Base-by-base conservation (phyloP, 306 rosid genomes). In the Prunus campanulata region DNA sequence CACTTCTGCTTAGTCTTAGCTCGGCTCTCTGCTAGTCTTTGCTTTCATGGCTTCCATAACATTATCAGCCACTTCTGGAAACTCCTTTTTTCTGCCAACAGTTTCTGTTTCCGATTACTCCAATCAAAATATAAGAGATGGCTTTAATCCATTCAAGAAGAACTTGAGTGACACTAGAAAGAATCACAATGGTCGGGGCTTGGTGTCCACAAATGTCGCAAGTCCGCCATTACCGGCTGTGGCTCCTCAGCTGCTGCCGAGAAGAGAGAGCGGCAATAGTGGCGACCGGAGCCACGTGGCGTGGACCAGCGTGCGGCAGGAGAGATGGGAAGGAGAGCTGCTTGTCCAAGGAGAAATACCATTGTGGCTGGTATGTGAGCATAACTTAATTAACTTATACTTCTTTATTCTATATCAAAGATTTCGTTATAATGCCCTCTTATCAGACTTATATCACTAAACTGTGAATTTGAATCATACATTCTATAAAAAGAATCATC, bases 251-350 rank as follows among this genome's bases (percentile, higher is more conserved):
- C 78, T 81, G 5, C 80, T 81, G 5, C 80, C 80, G 48, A 74
- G 76, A 44, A 44, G 73, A 0, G 78, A 54, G 20, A 72, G 48
- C 30, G 12, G 24, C 25, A 12, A 39, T 3, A 67, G 22, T 18
- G 44, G 48, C 73, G 66, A 20, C 48, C 73, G 24, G 62, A 84
- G 83, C 49, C 98, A 95, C 48, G 96, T 87, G 64, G 98, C 98
- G 18, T 95, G 98, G 98, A 95, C 97, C 25, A 95, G 98, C 79
- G 78, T 95, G 32, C 84, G 80, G 1, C 97, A 89, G 67, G 97
- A 95, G 65, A 85, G 87, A 60, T 95, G 98, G 98, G 97, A 92
- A 78, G 98, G 98, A 64, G 90, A 95, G 89, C 82, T 92, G 5
- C 56, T 51, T 66, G 92, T 95, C 47, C 81, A 90, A 80, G 98